A percentile compares a stretch with the other conserved stretches of the same genome.
These are phyloP conservation scores for Anisogramma anomala DNA, from an alignment of 2,329 filamentous ascomycete species.

Conservation along the genomic window DNA sequence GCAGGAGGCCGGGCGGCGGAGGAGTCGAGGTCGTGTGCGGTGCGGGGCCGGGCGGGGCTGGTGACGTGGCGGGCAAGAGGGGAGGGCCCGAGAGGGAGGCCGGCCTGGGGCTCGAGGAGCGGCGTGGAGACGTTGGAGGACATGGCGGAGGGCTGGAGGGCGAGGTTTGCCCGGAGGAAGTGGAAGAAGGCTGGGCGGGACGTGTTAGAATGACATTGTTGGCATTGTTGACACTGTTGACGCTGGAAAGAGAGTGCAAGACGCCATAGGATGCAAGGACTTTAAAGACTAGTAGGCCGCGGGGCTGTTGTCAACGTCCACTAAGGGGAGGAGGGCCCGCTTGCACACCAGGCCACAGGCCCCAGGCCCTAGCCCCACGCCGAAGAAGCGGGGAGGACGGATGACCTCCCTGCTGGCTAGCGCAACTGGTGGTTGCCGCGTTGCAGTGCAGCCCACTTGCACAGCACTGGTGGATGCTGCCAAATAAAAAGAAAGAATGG, in stretches of 20 bases:
- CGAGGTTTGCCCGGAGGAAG: slow-evolving; percentile 69
- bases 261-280: neutral
- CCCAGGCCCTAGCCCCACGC: no score
- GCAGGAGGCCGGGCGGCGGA: slow-evolving; percentile 23
- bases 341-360: no score
- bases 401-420: no score
- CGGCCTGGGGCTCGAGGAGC: slow-evolving; percentile 37
- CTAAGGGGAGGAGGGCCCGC: no score
- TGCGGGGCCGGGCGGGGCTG: slow-evolving; percentile 22
- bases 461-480: no score
- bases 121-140: slow-evolving; percentile 56
- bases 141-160: slow-evolving; percentile 49
- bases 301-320: no score
- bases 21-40: slow-evolving; percentile 17
- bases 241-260: neutral
- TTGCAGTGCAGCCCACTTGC: no score
- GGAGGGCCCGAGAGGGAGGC: slow-evolving; percentile 20
- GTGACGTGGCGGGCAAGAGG: slow-evolving; percentile 22
- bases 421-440: no score
- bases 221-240: neutral
- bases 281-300: no score
- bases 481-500: no score
- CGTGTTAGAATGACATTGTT: slow-evolving; percentile 12
- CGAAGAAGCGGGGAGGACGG: no score
- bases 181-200: slow-evolving; percentile 60